Conservation (phyloP, 202 grass and related monocot genomes). For the Schoenoplectus tabernaemontani region DNA sequence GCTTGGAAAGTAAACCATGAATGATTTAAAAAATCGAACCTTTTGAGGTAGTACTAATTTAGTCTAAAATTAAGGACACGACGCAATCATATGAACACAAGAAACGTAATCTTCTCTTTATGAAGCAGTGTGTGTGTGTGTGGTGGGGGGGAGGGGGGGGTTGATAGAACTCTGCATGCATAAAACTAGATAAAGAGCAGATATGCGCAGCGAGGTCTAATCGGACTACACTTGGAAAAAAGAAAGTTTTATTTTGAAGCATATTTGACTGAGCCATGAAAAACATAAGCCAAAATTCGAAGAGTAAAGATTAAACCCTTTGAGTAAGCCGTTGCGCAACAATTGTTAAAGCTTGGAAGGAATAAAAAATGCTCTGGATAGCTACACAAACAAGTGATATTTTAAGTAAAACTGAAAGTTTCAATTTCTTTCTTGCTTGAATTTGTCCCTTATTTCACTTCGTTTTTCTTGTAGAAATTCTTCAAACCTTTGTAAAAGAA, state of each 20-base stretch:
- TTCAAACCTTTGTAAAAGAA: background rate
- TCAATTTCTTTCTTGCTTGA: background rate
- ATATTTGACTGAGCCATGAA: too few species aligned
- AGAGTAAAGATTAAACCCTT: background rate
- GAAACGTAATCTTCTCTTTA: background rate
- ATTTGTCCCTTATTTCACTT: background rate
- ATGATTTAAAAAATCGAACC: constrained; percentile 12
- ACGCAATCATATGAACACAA: constrained; percentile 3
- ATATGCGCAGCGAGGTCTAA: too few species aligned
- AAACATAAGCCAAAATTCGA: too few species aligned
- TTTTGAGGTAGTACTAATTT: background rate
- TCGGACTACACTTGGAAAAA: too few species aligned
- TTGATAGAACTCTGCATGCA: too few species aligned
- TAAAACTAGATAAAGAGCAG: too few species aligned
- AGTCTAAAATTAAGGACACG: background rate
- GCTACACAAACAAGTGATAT: constrained; percentile 2
- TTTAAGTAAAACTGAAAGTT: background rate
- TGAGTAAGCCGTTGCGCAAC: background rate
- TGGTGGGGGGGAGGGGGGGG: too few species aligned
- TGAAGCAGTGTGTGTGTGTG: too few species aligned
- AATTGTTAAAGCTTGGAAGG: background rate
- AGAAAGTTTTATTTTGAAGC: too few species aligned
- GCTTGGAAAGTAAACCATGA: background rate
- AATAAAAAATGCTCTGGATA: background rate
- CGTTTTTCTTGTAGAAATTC: background rate